Percentiles rank a stretch among this genome's conserved stretches.
phyloP scores from a whole-genome alignment of 352 stramenopile genomes.

The Phytophthora megakarya region DNA sequence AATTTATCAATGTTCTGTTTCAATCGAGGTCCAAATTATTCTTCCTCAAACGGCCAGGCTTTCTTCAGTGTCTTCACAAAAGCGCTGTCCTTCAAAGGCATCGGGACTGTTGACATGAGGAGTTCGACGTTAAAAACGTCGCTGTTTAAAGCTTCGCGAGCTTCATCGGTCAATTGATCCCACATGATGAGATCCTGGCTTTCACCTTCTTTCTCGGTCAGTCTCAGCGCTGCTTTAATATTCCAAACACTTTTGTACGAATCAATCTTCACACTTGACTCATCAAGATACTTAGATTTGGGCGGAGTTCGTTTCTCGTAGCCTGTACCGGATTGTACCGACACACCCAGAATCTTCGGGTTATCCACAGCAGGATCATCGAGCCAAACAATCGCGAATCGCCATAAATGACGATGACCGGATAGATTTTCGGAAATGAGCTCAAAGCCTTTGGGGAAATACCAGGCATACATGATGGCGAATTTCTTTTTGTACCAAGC shows the following conservation, averaged over 20 bases:
- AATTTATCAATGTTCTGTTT: background rate
- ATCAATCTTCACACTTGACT: background rate
- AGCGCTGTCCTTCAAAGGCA: background rate
- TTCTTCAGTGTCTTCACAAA: background rate
- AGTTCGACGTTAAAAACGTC: background rate
- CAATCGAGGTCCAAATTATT: too few species aligned
- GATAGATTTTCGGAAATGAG: background rate
- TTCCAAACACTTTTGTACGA: background rate
- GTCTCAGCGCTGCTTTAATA: background rate
- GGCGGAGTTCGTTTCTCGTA: background rate
- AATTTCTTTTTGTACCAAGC: background rate
- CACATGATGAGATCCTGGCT: background rate
- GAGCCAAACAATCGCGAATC: constrained; percentile 40
- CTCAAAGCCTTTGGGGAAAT: background rate
- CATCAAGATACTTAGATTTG: background rate
- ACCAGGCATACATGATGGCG: background rate
- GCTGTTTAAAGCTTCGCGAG: background rate
- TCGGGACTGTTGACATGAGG: background rate
- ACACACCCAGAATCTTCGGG: constrained; percentile 9
- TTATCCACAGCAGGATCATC: constrained; percentile 20
- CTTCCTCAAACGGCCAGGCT: background rate
- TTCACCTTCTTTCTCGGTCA: background rate
- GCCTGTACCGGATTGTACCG: background rate
- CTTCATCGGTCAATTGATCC: background rate
- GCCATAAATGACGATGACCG: constrained; percentile 40